Conservation (phyloP, 2,329 filamentous ascomycete genomes). For the Graphium sp. region DNA sequence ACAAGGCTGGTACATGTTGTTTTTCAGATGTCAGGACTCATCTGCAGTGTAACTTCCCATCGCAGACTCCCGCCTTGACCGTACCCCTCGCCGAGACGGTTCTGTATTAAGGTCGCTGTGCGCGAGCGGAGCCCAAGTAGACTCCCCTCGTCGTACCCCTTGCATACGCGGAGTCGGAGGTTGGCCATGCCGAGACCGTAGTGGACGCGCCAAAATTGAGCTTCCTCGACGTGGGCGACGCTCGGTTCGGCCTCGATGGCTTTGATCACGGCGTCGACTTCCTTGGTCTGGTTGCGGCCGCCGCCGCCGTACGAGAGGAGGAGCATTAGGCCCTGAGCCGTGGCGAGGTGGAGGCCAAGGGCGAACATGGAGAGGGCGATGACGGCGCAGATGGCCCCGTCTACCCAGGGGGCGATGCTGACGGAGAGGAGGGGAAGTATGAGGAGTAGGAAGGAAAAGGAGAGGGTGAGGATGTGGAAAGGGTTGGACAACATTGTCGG, state of each 20-base stretch:
- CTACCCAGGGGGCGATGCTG: constrained; percentile 59
- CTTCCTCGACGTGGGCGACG: constrained; percentile 68
- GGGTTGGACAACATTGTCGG: constrained; percentile 86
- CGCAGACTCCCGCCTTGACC: constrained; percentile 60
- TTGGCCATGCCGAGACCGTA: constrained; percentile 95
- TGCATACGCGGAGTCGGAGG: constrained; percentile 56
- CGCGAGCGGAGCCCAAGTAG: constrained; percentile 59
- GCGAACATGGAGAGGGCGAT: constrained; percentile 82
- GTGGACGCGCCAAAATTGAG: constrained; percentile 96
- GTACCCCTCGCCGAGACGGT: constrained; percentile 75
- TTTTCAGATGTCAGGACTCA: constrained; percentile 23
- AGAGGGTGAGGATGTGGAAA: constrained; percentile 84
- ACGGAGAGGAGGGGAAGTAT: constrained; percentile 69
- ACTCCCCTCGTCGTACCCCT: constrained; percentile 50
- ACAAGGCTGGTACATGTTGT: background rate
- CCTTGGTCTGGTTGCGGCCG: constrained; percentile 14
- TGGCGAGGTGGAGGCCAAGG: constrained; percentile 67
- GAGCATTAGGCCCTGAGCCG: constrained; percentile 81
- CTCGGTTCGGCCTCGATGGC: constrained; percentile 71
- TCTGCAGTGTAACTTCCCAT: constrained; percentile 89
- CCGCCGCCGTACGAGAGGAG: constrained; percentile 64
- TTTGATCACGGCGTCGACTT: constrained; percentile 58
- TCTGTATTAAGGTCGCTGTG: constrained; percentile 64
- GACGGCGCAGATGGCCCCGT: constrained; percentile 62
- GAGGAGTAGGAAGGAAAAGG: constrained; percentile 66